These are phyloP conservation scores for Scleroderma citrinum DNA, from an alignment of 768 basidiomycete genomes.

Conservation along the genomic window DNA sequence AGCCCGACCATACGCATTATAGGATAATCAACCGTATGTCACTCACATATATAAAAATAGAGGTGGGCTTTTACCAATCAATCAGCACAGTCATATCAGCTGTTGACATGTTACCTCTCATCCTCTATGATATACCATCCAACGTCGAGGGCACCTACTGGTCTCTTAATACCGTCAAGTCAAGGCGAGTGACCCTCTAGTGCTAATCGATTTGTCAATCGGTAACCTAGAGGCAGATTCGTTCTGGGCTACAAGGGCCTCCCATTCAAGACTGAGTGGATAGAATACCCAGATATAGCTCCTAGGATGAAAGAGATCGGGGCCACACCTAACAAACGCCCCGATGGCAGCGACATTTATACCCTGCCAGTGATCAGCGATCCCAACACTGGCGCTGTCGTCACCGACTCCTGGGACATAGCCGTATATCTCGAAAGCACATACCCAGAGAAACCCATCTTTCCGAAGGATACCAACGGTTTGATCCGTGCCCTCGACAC, in stretches of 20 bases:
- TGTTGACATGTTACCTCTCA: constrained; percentile 27
- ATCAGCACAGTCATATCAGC: no score
- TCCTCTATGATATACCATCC: constrained; percentile 34
- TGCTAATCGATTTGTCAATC: neutral
- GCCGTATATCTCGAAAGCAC: constrained; percentile 31
- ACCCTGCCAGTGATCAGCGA: constrained; percentile 32
- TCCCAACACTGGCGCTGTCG: constrained; percentile 20
- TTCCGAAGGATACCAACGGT: constrained; percentile 18
- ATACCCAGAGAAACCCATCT: constrained; percentile 28
- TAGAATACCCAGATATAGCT: constrained; percentile 30
- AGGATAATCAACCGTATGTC: no score
- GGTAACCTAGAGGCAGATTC: constrained; percentile 15
- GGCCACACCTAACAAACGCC: constrained; percentile 12
- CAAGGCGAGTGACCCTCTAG: constrained; percentile 24
- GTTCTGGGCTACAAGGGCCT: constrained; percentile 28
- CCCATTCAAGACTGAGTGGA: constrained; percentile 29
- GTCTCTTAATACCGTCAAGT: constrained; percentile 35
- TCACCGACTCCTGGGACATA: constrained; percentile 29
- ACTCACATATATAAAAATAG: no score
- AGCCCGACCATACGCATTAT: no score
- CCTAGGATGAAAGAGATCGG: constrained; percentile 22
- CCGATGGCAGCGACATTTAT: constrained; percentile 17
- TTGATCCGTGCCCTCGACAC: constrained; percentile 19
- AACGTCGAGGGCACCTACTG: constrained; percentile 25
- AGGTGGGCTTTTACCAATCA: no score